Evolutionary conservation across 495 filamentous ascomycete genomes (phyloP).

Genomic region (Penicillium ochrochloron): DNA sequence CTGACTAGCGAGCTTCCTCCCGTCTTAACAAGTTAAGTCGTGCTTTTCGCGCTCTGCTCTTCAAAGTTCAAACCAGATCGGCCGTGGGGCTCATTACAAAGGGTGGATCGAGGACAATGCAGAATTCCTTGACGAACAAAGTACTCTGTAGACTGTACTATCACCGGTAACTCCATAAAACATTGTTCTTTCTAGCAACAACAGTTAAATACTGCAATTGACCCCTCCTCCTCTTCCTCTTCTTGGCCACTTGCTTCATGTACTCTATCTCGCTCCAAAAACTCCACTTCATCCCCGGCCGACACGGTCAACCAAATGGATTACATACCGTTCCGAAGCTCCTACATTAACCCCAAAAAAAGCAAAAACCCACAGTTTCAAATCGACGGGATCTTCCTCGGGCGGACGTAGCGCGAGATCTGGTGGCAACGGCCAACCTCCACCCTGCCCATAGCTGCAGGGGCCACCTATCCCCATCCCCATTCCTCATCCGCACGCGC

Average conservation of each 20-base stretch:
- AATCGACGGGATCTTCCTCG: constrained; percentile 15
- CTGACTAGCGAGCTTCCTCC: not conserved
- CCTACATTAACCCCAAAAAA: not conserved
- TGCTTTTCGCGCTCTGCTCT: not conserved
- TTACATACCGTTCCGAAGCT: not conserved
- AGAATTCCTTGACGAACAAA: not conserved
- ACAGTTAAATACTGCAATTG: not conserved
- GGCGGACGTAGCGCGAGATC: constrained; percentile 23
- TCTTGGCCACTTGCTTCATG: not conserved
- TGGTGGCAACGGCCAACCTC: constrained; percentile 32
- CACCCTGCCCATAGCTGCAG: constrained; percentile 19
- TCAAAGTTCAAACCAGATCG: constrained; percentile 6
- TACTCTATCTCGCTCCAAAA: not conserved
- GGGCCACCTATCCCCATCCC: not conserved
- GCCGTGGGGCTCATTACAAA: constrained; percentile 14
- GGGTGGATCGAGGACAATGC: constrained; percentile 4
- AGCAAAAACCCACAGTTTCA: constrained; percentile 14
- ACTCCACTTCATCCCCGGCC: constrained; percentile 5
- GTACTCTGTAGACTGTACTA: not conserved
- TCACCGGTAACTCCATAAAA: not conserved
- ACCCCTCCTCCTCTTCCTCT: not conserved
- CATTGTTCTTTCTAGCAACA: not conserved
- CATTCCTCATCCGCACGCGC: constrained; percentile 9
- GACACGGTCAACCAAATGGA: not conserved
- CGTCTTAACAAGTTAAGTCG: not conserved